Percentiles rank a stretch among this genome's conserved stretches.
Conservation (phyloP, 495 filamentous ascomycete genomes). For the Hyaloscypha hepaticicola region DNA sequence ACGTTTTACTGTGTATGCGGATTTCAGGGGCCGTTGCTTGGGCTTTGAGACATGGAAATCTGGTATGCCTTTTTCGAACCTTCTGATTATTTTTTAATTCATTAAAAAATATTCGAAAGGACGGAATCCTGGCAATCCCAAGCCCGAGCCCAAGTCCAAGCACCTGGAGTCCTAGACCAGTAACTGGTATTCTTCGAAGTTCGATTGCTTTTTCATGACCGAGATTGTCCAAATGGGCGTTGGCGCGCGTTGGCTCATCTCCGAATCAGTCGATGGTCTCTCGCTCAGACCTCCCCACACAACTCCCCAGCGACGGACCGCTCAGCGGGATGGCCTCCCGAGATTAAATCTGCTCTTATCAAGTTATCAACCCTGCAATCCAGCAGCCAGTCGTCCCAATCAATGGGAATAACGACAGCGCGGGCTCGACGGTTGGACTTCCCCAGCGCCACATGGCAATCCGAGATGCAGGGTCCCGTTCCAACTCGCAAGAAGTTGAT, state of each 20-base stretch:
- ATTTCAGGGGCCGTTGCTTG: neutral
- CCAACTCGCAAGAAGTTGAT: too few species aligned
- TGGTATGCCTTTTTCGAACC: neutral
- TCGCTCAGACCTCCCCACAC: neutral
- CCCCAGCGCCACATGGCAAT: neutral
- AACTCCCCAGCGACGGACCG: neutral
- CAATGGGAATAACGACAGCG: neutral
- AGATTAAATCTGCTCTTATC: neutral
- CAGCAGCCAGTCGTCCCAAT: neutral
- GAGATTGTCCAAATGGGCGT: neutral
- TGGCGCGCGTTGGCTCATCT: too few species aligned
- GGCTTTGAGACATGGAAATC: neutral
- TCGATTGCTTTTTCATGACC: neutral
- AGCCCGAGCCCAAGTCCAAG: too few species aligned
- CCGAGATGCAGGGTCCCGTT: neutral
- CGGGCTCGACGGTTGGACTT: neutral
- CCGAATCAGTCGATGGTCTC: neutral
- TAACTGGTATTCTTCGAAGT: neutral
- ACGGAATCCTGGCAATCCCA: neutral
- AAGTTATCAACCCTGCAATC: conserved; percentile 1
- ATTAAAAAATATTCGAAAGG: neutral
- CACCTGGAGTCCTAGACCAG: neutral
- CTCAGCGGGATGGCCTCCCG: neutral
- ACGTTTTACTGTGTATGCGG: neutral
- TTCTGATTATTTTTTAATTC: neutral